These are phyloP conservation scores for Sclerotinia trifoliorum DNA, from an alignment of 2,329 filamentous ascomycete genomes.

Conservation along the genomic window DNA sequence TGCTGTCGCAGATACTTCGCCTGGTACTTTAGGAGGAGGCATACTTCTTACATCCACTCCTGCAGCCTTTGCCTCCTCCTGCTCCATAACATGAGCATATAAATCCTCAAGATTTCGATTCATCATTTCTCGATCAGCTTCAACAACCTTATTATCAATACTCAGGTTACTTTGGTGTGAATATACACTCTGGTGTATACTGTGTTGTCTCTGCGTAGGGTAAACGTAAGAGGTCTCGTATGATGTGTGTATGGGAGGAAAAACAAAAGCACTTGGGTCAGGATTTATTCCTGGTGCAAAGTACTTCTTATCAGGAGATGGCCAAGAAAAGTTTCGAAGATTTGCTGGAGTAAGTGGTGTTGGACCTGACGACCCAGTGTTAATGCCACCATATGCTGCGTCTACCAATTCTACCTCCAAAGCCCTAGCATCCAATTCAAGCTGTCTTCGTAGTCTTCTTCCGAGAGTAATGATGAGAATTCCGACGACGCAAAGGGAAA, in stretches of 20 bases:
- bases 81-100: constrained; percentile 89
- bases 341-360: constrained; percentile 35
- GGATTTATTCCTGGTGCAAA: constrained; percentile 11
- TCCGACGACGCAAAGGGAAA: constrained; percentile 73
- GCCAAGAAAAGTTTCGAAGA: constrained; percentile 50
- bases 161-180: constrained; percentile 34
- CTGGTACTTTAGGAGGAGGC: constrained; percentile 36
- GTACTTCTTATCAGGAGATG: constrained; percentile 43
- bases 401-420: constrained; percentile 42
- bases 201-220: constrained; percentile 43
- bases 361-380: constrained; percentile 25
- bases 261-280: constrained; percentile 19
- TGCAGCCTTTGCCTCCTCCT: constrained; percentile 67
- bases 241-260: constrained; percentile 29
- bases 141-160: constrained; percentile 75
- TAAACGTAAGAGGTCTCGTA: constrained; percentile 45
- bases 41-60: constrained; percentile 51
- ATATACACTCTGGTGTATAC: constrained; percentile 19
- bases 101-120: constrained; percentile 84
- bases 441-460: constrained; percentile 48
- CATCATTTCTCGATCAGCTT: constrained; percentile 70
- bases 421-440: constrained; percentile 26
- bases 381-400: constrained; percentile 1
- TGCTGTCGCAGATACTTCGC: constrained; percentile 36
- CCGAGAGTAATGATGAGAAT: constrained; percentile 61